A percentile compares a stretch with the other conserved stretches of the same genome.
Evolutionary conservation across 2,329 filamentous ascomycete species (phyloP).

Genomic region (Achaetomium macrosporum): DNA sequence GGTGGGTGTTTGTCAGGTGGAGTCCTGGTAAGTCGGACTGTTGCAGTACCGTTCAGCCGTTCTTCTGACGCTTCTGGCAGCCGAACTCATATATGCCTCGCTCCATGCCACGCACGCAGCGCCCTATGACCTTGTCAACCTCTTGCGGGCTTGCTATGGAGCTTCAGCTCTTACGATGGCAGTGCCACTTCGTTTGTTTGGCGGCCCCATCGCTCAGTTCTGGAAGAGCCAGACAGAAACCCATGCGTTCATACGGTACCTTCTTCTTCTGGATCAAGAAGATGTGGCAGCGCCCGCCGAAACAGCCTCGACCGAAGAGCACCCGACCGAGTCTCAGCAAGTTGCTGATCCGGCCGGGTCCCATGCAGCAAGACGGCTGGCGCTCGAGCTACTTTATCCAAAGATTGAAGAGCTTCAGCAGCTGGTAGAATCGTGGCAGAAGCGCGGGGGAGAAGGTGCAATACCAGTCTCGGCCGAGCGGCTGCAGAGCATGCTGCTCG

Average conservation of each 20-base stretch:
- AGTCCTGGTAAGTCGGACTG: slow-evolving; percentile 55
- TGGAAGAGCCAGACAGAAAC: slow-evolving; percentile 41
- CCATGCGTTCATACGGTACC: slow-evolving; percentile 45
- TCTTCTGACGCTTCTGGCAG: slow-evolving; percentile 32
- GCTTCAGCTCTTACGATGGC: slow-evolving; percentile 30
- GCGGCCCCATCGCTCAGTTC: slow-evolving; percentile 43
- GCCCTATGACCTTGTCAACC: slow-evolving; percentile 59
- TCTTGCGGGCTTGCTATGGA: slow-evolving; percentile 67
- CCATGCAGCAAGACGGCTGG: slow-evolving; percentile 44
- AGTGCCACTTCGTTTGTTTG: slow-evolving; percentile 35
- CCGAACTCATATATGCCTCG: slow-evolving; percentile 61
- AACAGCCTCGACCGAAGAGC: slow-evolving; percentile 2
- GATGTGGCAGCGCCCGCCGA: background rate
- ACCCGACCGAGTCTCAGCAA: slow-evolving; percentile 18
- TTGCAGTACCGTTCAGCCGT: background rate
- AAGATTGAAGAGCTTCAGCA: slow-evolving; percentile 46
- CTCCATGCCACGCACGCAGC: slow-evolving; percentile 58
- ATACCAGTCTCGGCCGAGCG: slow-evolving; percentile 47
- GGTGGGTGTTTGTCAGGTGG: slow-evolving; percentile 81
- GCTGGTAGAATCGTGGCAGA: slow-evolving; percentile 44
- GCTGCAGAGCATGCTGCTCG: slow-evolving; percentile 47
- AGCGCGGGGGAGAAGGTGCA: slow-evolving; percentile 37
- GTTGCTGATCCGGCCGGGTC: slow-evolving; percentile 33
- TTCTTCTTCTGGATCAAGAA: slow-evolving; percentile 46
- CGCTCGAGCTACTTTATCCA: slow-evolving; percentile 48